Evolutionary conservation across 2,329 filamentous ascomycete genomes (phyloP).

Genomic region (Penicillium freii): DNA sequence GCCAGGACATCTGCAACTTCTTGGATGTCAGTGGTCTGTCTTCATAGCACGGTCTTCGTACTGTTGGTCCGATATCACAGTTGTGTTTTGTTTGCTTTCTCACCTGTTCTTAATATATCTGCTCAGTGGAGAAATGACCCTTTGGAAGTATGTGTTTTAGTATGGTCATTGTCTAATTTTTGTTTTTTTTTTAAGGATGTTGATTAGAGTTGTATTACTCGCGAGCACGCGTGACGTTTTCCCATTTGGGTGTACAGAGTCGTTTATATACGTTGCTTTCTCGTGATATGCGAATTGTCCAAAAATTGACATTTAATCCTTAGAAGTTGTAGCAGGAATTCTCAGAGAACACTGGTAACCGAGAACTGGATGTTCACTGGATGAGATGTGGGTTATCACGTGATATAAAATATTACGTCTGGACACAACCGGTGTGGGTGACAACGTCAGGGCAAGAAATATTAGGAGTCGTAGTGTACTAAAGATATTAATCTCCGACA

Average conservation of each 20-base stretch:
- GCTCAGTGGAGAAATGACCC: background rate
- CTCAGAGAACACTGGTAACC: background rate
- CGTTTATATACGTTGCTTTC: background rate
- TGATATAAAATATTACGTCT: background rate
- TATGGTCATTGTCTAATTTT: conserved; percentile 2
- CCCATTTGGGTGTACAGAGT: background rate
- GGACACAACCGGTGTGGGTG: background rate
- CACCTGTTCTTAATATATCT: conserved; percentile 1
- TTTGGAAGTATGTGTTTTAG: conserved; percentile 1
- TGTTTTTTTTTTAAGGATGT: conserved; percentile 11
- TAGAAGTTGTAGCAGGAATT: background rate
- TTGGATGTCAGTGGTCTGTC: conserved; percentile 34
- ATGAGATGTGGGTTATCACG: background rate
- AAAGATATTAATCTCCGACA: background rate
- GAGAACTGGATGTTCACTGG: background rate
- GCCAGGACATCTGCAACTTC: conserved; percentile 40
- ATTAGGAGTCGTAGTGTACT: accelerated
- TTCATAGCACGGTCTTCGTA: conserved; percentile 13
- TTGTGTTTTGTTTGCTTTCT: conserved; percentile 3
- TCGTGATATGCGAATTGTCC: background rate
- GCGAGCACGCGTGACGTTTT: conserved; percentile 1
- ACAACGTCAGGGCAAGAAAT: background rate
- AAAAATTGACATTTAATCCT: background rate
- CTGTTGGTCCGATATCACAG: background rate
- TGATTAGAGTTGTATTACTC: conserved; percentile 9